Base-by-base conservation (phyloP, 441 rosid species). In the Gossypium gossypioides region DNA sequence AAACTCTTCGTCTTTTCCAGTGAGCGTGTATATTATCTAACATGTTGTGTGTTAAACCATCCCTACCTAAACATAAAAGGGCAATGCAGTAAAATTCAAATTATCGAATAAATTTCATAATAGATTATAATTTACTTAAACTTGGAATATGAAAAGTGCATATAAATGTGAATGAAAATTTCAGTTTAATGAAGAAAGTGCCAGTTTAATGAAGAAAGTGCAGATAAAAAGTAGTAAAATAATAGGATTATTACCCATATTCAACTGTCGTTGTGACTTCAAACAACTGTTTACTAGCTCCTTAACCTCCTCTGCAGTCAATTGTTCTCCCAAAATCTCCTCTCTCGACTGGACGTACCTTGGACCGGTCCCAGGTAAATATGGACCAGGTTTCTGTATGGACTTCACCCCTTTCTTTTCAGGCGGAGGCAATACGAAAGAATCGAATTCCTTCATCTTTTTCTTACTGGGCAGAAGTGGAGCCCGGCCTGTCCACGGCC, bases 1-100 rank as follows among this genome's bases (percentile, higher is more conserved):
- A 94, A 6, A 86, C 96, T 71, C 97, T 88, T 54, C 91, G 76
- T 55, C 96, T 81, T 82, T 91, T 94, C 97, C 97, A 90, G 46
- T 82, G 88, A 51, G 93, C 89, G 78, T 94, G 96, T 76, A 94
- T 90, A 75, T 91, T 91, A 58, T 90, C 93, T 81, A 94, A 77
- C 98, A 94, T 91, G 83, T 94, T 94, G 82, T 91, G 98, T 0
- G 97, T 91, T 68, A 91, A 83, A 13, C 98, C 97, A 90, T 94
- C 98, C 80, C 98, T 94, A 52, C 97, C 98, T 93, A 80, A 66
- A 80, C 74, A 57, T 37, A 77, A 46, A 34, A 72, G 2, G 22
- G 5, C 10, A 56, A 21, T 2, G 34, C 60, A 37, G 32, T 19
- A 42, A 42, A 12, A 19, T 64, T 64, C 12, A 12, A 16, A 64